Evolutionary conservation across 2,329 filamentous ascomycete species (phyloP).

Genomic region (Xylaria hypoxylon): DNA sequence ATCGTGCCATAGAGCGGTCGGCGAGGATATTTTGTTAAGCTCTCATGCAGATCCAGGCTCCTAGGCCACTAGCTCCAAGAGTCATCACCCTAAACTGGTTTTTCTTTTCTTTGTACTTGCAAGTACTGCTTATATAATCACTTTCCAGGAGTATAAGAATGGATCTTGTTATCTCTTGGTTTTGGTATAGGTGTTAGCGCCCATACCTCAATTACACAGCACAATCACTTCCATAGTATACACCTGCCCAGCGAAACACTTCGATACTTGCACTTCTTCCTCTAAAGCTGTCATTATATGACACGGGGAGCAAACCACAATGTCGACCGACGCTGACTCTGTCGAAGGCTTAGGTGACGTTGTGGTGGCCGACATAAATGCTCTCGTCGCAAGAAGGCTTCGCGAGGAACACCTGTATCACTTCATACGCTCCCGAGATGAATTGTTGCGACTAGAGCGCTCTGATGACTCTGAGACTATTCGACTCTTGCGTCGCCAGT

Average conservation of each 20-base stretch:
- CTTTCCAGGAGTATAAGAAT: conserved; percentile 12
- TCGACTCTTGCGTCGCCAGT: conserved; percentile 1
- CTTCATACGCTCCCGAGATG: conserved; percentile 20
- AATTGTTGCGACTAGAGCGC: conserved; percentile 1
- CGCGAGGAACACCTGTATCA: conserved; percentile 19
- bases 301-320: background rate
- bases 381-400: conserved; percentile 16
- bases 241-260: background rate
- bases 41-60: background rate
- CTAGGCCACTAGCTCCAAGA: background rate
- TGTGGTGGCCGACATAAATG: conserved; percentile 20
- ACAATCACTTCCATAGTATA: background rate
- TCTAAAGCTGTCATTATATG: background rate
- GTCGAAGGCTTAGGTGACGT: conserved; percentile 7
- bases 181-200: background rate
- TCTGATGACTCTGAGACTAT: conserved; percentile 2
- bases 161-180: background rate
- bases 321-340: conserved; percentile 4
- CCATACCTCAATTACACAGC: background rate
- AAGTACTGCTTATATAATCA: background rate
- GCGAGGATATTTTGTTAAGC: background rate
- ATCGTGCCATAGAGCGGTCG: background rate
- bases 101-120: background rate
- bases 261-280: background rate
- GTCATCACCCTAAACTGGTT: background rate